Conservation (phyloP, 768 basidiomycete species). For the Pleurotus tuoliensis region DNA sequence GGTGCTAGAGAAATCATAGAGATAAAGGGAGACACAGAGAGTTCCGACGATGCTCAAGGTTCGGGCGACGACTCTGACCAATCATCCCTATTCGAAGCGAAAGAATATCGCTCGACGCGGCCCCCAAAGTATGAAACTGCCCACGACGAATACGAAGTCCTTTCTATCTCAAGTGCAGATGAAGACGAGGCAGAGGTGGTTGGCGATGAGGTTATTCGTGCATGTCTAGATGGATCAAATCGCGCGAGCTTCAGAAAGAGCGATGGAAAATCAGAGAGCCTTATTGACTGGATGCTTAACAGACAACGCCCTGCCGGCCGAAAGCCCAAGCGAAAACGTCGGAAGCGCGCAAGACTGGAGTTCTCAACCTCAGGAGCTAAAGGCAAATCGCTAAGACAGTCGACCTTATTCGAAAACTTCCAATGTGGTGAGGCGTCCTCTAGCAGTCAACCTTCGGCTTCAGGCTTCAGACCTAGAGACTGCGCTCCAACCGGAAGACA, state of each 20-base stretch:
- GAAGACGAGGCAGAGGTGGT: background rate
- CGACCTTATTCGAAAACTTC: conserved; percentile 26
- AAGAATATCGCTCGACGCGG: conserved; percentile 8
- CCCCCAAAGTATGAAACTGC: conserved; percentile 5
- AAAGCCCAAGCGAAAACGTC: conserved; percentile 14
- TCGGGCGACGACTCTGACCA: conserved; percentile 10
- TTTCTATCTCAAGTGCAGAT: background rate
- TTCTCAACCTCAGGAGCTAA: conserved; percentile 34
- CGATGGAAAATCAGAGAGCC: conserved; percentile 27
- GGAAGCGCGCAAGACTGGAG: conserved; percentile 23
- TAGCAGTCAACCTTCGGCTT: too few relatives aligned
- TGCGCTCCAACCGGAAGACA: background rate
- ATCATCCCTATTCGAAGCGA: conserved; percentile 2
- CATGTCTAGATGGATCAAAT: background rate
- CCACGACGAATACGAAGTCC: background rate
- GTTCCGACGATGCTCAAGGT: conserved; percentile 33
- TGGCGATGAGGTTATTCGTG: background rate
- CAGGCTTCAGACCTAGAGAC: background rate
- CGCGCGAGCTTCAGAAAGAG: background rate
- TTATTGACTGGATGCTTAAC: conserved; percentile 70
- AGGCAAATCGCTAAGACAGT: conserved; percentile 31
- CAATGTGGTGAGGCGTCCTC: conserved; percentile 15
- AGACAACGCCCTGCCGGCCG: conserved; percentile 32
- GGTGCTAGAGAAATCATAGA: conserved; percentile 26
- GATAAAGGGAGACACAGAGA: conserved; percentile 63